Evolutionary conservation across 768 basidiomycete species (phyloP).

Genomic region (Macrolepiota albuminosa): DNA sequence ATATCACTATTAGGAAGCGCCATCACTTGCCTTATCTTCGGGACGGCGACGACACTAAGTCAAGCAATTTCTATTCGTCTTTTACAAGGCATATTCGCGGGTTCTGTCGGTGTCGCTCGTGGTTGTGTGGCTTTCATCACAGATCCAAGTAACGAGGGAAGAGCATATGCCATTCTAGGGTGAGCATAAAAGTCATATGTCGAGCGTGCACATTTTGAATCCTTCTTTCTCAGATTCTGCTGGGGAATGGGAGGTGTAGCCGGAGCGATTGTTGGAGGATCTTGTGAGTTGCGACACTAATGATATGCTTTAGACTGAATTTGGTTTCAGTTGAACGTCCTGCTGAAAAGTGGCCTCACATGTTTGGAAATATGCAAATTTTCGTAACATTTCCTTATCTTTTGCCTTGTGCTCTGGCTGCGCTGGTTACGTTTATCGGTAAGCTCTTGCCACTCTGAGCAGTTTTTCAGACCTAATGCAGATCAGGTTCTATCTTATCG

Average conservation of each 20-base stretch:
- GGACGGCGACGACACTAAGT: conserved; percentile 67
- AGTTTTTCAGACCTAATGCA: conserved; percentile 3
- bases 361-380: conserved; percentile 61
- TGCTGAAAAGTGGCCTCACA: conserved; percentile 77
- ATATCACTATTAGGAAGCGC: conserved; percentile 85
- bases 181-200: conserved; percentile 21
- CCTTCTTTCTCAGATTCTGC: conserved; percentile 55
- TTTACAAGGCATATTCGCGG: conserved; percentile 88
- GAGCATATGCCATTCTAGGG: conserved; percentile 94
- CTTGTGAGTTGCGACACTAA: conserved; percentile 47
- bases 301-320: neutral
- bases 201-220: conserved; percentile 4
- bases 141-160: conserved; percentile 87
- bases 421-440: conserved; percentile 72
- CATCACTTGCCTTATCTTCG: conserved; percentile 71
- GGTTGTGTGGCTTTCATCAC: conserved; percentile 85
- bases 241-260: conserved; percentile 97
- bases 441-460: conserved; percentile 16
- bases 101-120: conserved; percentile 92
- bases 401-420: conserved; percentile 78
- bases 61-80: conserved; percentile 86
- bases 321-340: conserved; percentile 70
- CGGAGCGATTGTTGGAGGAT: conserved; percentile 81
- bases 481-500: conserved; percentile 74
- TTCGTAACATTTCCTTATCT: conserved; percentile 87